Base-by-base conservation (phyloP, 768 basidiomycete species). In the Leccinum aurantiacum region DNA sequence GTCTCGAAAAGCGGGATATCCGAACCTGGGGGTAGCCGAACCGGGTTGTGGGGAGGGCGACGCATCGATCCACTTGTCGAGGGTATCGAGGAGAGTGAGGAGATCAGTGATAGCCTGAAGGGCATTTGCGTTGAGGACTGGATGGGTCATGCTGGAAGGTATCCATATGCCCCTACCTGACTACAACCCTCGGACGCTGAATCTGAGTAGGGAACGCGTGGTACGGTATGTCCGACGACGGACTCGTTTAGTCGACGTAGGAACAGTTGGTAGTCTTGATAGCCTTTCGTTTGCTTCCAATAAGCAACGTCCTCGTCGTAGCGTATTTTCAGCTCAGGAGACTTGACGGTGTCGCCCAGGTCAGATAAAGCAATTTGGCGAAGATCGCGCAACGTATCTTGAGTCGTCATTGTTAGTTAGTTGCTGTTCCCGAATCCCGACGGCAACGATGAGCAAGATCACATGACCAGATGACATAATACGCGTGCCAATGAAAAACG, bases 1-100 rank as follows among this genome's bases (percentile, higher is more conserved):
- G 8, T 82, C 82, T 56, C 95, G 80, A 67, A 98, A 98, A 0
- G 92, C 88, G 17, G 95, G 83, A 74, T 98, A 97, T 1, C 96
- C 96, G 70, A 90, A 99, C 10, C 94, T 82, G 65, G 97, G 95
- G 6, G 89, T 56, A 9, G 65, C 47, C n/a, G 57, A 44, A 9
- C 68, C 69, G 83, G 8, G 87, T 83, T 41, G 82, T 70, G 6
- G 79, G 0, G 88, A 85, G 2, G 95, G 95, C 9, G 95, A 89
- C 27, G 88, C 86, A 38, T 90, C 85, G 25, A 95, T 85, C 92
- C 93, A 93, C 2, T 63, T 62, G 63, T 87, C 84, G 46, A 97
- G 74, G 11, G 79, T 77, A 60, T 89, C 82, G 17, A 99, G 76
- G 61, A 95, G 75, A 5, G 65, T 67, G 1, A 94, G 64, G 13